A percentile compares a stretch with the other conserved stretches of the same genome.
phyloP scores from a whole-genome alignment of 1,284 basidiomycete genomes.

The Sphagnurus paluster region DNA sequence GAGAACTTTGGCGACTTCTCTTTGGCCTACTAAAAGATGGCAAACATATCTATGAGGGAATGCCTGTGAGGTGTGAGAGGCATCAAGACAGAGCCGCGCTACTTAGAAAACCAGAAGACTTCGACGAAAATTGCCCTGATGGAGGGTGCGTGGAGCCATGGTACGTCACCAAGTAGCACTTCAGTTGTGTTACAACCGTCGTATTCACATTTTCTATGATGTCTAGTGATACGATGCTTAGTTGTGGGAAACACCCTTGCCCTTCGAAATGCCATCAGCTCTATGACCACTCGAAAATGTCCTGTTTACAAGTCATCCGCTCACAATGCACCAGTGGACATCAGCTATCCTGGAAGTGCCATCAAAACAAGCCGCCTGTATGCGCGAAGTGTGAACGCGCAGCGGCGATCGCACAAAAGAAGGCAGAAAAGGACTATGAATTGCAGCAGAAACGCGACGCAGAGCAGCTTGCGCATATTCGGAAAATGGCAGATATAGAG shows the following conservation, averaged over 20 bases:
- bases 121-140: slow-evolving; percentile 53
- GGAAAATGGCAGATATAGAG: slow-evolving; percentile 32
- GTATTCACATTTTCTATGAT: too few species aligned
- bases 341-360: slow-evolving; percentile 29
- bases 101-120: slow-evolving; percentile 41
- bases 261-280: slow-evolving; percentile 57
- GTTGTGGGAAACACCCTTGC: slow-evolving; percentile 51
- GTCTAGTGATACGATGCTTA: slow-evolving; percentile 42
- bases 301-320: slow-evolving; percentile 33
- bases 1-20: slow-evolving; percentile 48
- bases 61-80: slow-evolving; percentile 56
- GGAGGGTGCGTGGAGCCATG: slow-evolving; percentile 62
- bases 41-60: slow-evolving; percentile 60
- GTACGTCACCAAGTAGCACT: too few species aligned
- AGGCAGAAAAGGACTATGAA: slow-evolving; percentile 27
- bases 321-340: slow-evolving; percentile 38
- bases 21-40: slow-evolving; percentile 41
- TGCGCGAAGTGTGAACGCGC: slow-evolving; percentile 37
- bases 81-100: slow-evolving; percentile 47
- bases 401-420: slow-evolving; percentile 28
- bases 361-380: slow-evolving; percentile 20
- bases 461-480: slow-evolving; percentile 30
- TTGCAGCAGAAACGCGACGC: slow-evolving; percentile 35
- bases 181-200: too few species aligned
- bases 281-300: slow-evolving; percentile 47